Base-by-base conservation (phyloP, 2,329 filamentous ascomycete genomes). In the Microdochium paspali region DNA sequence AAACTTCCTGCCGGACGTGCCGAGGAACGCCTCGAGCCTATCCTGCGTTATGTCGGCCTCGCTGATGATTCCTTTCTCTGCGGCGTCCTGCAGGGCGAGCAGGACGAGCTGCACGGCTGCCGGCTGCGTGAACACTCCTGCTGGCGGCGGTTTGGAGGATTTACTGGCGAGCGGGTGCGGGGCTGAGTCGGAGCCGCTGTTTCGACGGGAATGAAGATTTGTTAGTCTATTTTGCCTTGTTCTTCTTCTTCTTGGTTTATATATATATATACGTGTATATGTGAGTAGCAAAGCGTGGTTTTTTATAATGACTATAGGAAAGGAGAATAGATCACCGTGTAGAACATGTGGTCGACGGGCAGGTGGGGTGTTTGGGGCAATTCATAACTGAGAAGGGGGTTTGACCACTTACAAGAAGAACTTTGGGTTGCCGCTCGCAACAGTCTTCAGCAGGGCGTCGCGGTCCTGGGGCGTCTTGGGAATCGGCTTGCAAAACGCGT, bases 401-500 rank as follows among this genome's bases (percentile, higher is more conserved):
- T 13, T 13, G 31, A n/a, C 31, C 18, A 55, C 58, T 53, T 51
- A 53, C 69, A 80, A 65, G 65, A 80, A 81, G 63, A 80, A 80
- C 47, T 74, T 74, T 0, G 68, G 61, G 10, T 71, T 59, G 18
- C 72, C 70, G 32, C 63, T 65, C 15, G 69, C 60, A 1, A 69
- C 72, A 1, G 76, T 71, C 44, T 66, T 64, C 5, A 80, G 60
- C n/a, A 80, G 60, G 20, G 76, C 74, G 47, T 72, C 66, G 20
- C 77, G 66, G 59, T 89, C 85, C 20, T 74, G 73, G 0, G 87
- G 82, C 30, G 79, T 82, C 70, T 87, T 87, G 45, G 84, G 80
- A 26, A 86, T 88, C 73, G 74, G 84, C 80, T 77, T 91, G 82
- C 60, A 90, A 77, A 90, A 94, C 59, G 76, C 79, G 62, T 85